Conservation (phyloP, 2,329 filamentous ascomycete genomes). For the Nannizziopsis barbatae region DNA sequence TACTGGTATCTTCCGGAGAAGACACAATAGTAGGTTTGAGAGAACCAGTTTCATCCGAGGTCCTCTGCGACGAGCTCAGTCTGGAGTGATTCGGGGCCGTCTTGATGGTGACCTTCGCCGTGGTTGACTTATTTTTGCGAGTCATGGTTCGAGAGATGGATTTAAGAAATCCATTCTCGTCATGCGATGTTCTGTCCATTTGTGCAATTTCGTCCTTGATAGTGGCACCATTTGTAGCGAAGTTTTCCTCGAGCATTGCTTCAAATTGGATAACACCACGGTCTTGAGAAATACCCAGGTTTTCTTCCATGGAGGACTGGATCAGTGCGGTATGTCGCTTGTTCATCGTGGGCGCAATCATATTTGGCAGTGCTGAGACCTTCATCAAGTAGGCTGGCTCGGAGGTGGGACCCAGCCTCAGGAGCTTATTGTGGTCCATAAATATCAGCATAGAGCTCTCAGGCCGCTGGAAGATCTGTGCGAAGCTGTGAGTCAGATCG, state of each 20-base stretch:
- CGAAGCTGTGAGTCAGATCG: slow-evolving; percentile 60
- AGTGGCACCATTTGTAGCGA: slow-evolving; percentile 61
- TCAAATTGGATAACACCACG: slow-evolving; percentile 65
- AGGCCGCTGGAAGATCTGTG: slow-evolving; percentile 62
- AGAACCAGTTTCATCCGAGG: neutral
- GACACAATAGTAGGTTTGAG: neutral
- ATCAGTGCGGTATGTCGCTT: slow-evolving; percentile 69
- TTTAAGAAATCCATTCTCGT: slow-evolving; percentile 34
- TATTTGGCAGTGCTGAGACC: slow-evolving; percentile 56
- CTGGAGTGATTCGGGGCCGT: neutral
- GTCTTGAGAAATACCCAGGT: slow-evolving; percentile 53
- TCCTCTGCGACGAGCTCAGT: neutral
- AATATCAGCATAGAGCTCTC: slow-evolving; percentile 63
- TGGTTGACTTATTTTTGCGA: slow-evolving; percentile 22
- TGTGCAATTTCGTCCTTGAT: slow-evolving; percentile 57
- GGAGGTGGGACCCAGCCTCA: slow-evolving; percentile 63
- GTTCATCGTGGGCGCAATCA: slow-evolving; percentile 64
- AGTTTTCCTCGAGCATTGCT: slow-evolving; percentile 57
- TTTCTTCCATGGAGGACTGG: slow-evolving; percentile 61
- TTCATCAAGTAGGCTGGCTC: slow-evolving; percentile 70
- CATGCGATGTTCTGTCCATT: slow-evolving; percentile 35
- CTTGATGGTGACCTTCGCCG: neutral
- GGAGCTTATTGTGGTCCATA: slow-evolving; percentile 62
- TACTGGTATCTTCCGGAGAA: slow-evolving; percentile 5
- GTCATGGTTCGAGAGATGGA: slow-evolving; percentile 30